Percentiles rank a stretch among this genome's conserved stretches.
Conservation (phyloP, 441 rosid genomes). For the Adansonia grandidieri region DNA sequence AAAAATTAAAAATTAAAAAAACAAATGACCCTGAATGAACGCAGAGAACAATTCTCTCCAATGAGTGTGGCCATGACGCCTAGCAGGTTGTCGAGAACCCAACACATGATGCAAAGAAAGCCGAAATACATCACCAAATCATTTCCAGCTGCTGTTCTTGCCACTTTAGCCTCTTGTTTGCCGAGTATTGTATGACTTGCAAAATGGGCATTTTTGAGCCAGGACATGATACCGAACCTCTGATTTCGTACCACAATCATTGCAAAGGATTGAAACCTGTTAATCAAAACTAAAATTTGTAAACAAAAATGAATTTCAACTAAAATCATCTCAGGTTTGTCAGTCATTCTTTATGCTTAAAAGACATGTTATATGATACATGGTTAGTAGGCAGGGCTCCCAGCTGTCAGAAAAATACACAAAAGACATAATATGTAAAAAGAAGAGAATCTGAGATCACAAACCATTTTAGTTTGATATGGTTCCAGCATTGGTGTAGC, state of each 20-base stretch:
- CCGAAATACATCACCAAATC: background rate
- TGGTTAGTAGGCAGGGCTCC: background rate
- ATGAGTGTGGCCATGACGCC: background rate
- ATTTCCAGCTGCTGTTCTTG: background rate
- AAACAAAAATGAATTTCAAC: background rate
- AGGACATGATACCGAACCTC: constrained; percentile 68
- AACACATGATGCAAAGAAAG: background rate
- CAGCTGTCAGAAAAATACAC: background rate
- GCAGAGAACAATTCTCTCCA: background rate
- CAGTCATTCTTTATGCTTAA: background rate
- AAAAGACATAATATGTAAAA: background rate
- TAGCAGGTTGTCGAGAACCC: background rate
- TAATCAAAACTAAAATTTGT: background rate
- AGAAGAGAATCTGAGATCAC: constrained; percentile 7
- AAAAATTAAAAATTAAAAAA: background rate
- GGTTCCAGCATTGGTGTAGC: constrained; percentile 81
- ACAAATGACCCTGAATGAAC: background rate
- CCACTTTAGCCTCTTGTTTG: constrained; percentile 59
- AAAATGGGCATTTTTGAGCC: constrained; percentile 72
- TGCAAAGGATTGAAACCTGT: constrained; percentile 87
- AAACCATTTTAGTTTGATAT: constrained; percentile 61
- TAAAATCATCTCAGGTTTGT: background rate
- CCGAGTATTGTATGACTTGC: constrained; percentile 93
- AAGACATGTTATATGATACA: background rate
- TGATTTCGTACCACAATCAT: constrained; percentile 70